Evolutionary conservation across 2,329 filamentous ascomycete genomes (phyloP).

Genomic region (Pseudogymnoascus sp.): DNA sequence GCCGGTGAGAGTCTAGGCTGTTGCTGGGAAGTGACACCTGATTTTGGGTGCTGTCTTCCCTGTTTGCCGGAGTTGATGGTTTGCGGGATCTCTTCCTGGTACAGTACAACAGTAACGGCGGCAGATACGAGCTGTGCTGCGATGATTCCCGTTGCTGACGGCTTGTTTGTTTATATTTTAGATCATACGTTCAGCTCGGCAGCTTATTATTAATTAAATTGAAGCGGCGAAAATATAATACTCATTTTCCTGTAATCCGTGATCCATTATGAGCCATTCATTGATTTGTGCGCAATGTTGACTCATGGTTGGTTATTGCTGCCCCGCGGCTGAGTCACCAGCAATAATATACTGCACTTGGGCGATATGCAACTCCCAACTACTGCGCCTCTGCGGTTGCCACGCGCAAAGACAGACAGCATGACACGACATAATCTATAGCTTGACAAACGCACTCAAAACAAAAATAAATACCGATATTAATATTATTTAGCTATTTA

Average conservation of each 20-base stretch:
- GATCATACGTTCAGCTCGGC: neutral
- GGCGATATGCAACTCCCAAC: slow-evolving; percentile 4
- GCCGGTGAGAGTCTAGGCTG: neutral
- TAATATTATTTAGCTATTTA: neutral
- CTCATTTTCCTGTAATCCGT: slow-evolving; percentile 6
- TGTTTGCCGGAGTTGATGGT: neutral
- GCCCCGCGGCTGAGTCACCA: slow-evolving; percentile 1
- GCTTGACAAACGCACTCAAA: neutral
- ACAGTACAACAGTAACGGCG: neutral
- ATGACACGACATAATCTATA: neutral
- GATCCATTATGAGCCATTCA: slow-evolving; percentile 17
- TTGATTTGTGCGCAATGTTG: slow-evolving; percentile 18
- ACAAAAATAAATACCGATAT: slow-evolving; percentile 8
- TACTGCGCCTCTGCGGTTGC: slow-evolving; percentile 19
- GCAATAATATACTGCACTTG: slow-evolving; percentile 18
- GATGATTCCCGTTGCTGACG: neutral
- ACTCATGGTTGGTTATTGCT: slow-evolving; percentile 3
- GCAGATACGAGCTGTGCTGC: slow-evolving; percentile 3
- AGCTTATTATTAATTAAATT: slow-evolving; percentile 2
- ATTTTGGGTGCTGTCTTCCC: neutral
- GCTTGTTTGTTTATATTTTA: neutral
- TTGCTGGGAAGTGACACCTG: neutral
- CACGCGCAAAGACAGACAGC: slow-evolving; percentile 21
- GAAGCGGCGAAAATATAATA: neutral
- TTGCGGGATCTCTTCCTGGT: neutral